phyloP scores from a whole-genome alignment of 2,329 filamentous ascomycete genomes.

The Ophiostoma himal-ulmi region DNA sequence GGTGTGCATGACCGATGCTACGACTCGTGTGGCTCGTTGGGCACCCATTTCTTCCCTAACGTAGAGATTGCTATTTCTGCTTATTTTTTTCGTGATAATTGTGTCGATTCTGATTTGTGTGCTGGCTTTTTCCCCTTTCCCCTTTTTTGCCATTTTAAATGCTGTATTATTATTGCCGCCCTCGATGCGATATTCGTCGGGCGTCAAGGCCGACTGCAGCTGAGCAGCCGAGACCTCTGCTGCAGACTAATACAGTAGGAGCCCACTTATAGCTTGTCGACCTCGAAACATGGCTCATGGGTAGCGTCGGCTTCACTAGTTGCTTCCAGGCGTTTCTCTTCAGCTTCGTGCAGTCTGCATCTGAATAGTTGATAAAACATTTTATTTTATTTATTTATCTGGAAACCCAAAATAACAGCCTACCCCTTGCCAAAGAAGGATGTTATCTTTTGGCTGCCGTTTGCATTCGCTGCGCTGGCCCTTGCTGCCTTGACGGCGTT shows the following conservation, averaged over 20 bases:
- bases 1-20: conserved; percentile 6
- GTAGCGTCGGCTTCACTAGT: neutral
- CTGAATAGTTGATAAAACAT: neutral
- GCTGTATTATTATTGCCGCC: neutral
- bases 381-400: neutral
- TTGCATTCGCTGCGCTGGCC: neutral
- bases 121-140: neutral
- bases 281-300: neutral
- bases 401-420: neutral
- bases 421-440: conserved; percentile 18
- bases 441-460: conserved; percentile 21
- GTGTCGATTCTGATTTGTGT: neutral
- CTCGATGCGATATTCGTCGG: neutral
- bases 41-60: neutral
- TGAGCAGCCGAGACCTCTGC: neutral
- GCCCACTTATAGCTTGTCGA: neutral
- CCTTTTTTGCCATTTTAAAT: neutral
- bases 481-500: neutral
- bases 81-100: neutral
- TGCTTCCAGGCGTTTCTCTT: neutral
- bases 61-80: neutral
- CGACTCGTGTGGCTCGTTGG: neutral
- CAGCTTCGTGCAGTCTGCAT: neutral
- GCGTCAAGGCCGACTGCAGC: neutral
- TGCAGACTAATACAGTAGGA: neutral